Conservation (phyloP, 2,329 filamentous ascomycete species). For the Nannizzia gypsea region DNA sequence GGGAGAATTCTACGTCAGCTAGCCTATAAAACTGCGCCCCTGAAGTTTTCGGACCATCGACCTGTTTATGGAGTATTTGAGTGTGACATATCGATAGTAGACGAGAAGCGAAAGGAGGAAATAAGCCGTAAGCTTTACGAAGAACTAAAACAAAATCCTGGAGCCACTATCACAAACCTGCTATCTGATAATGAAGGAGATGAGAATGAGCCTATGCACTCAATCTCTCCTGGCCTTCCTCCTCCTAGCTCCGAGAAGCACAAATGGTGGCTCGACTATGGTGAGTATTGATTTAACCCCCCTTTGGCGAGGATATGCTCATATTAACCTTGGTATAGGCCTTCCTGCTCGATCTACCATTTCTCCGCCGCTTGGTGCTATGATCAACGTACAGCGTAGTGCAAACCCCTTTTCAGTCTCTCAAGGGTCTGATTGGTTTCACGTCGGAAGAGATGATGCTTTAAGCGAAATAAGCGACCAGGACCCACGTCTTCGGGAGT, state of each 20-base stretch:
- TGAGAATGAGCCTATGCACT: conserved; percentile 63
- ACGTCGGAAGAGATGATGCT: conserved; percentile 12
- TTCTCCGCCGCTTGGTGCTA: conserved; percentile 51
- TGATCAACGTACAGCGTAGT: conserved; percentile 60
- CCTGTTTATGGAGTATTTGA: conserved; percentile 86
- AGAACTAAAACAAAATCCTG: conserved; percentile 43
- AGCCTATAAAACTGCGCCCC: conserved; percentile 67
- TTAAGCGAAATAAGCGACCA: not conserved
- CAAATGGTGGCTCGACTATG: conserved; percentile 56
- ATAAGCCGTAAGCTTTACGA: conserved; percentile 67
- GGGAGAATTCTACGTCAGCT: conserved; percentile 72
- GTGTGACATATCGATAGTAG: conserved; percentile 67
- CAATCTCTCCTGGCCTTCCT: conserved; percentile 64
- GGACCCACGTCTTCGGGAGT: not conserved
- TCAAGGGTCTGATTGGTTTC: conserved; percentile 74
- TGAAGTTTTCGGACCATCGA: conserved; percentile 90
- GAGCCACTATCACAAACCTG: conserved; percentile 12
- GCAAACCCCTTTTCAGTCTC: conserved; percentile 70
- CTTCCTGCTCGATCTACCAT: conserved; percentile 64
- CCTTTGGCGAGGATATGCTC: conserved; percentile 5
- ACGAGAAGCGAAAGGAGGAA: conserved; percentile 59
- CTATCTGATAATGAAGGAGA: conserved; percentile 19
- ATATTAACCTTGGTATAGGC: conserved; percentile 31
- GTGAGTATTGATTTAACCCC: conserved; percentile 27
- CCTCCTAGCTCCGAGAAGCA: conserved; percentile 50